Evolutionary conservation across 352 stramenopile species (phyloP).

Genomic region (Globisporangium irregulare): DNA sequence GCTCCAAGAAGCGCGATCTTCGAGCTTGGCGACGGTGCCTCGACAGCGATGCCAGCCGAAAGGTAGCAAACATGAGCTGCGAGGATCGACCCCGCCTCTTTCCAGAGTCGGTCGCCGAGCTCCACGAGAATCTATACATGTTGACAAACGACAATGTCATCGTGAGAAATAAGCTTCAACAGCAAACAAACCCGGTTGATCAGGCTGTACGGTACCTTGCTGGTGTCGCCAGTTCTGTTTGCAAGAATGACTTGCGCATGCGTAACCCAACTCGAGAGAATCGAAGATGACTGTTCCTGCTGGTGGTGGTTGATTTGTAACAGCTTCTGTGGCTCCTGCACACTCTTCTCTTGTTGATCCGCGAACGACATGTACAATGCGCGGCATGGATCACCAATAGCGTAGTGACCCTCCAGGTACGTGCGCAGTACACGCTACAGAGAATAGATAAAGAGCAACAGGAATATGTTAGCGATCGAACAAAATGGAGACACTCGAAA

Average conservation of each 20-base stretch:
- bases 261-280: conserved; percentile 72
- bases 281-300: conserved; percentile 29
- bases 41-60: conserved; percentile 61
- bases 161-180: background rate
- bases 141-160: background rate
- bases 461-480: background rate
- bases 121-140: conserved; percentile 60
- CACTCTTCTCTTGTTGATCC: conserved; percentile 81
- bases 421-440: conserved; percentile 57
- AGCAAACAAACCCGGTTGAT: background rate
- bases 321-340: conserved; percentile 79
- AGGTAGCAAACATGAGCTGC: conserved; percentile 84
- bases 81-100: conserved; percentile 55
- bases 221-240: conserved; percentile 79
- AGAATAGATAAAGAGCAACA: conserved; percentile 3
- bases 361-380: conserved; percentile 80
- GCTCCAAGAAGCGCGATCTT: conserved; percentile 82
- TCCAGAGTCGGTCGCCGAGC: conserved; percentile 80
- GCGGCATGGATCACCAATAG: conserved; percentile 68
- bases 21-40: conserved; percentile 69
- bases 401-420: conserved; percentile 80
- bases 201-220: conserved; percentile 34
- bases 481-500: background rate
- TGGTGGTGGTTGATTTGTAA: conserved; percentile 35
- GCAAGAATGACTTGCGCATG: conserved; percentile 81